A percentile compares a stretch with the other conserved stretches of the same genome.
Conservation (phyloP, 2,329 filamentous ascomycete genomes). For the Phaeosphaeriaceae sp. region DNA sequence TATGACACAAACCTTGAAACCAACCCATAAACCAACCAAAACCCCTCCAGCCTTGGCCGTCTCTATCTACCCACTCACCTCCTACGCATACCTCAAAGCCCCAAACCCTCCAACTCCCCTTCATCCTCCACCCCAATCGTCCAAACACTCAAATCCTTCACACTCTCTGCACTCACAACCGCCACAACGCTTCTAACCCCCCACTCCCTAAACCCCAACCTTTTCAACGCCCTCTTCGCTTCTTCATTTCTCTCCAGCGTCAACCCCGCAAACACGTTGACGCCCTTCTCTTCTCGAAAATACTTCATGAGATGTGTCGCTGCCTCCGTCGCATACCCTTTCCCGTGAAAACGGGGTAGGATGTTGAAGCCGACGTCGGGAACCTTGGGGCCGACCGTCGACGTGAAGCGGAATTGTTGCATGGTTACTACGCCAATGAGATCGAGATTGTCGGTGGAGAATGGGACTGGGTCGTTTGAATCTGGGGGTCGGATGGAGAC, state of each 20-base stretch:
- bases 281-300: constrained; percentile 8
- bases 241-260: constrained; percentile 18
- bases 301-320: constrained; percentile 6
- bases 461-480: not conserved
- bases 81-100: constrained; percentile 4
- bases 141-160: constrained; percentile 12
- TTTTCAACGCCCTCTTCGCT: constrained; percentile 17
- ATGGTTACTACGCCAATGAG: constrained; percentile 26
- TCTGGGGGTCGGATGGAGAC: constrained; percentile 27
- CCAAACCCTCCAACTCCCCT: constrained; percentile 7
- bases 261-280: constrained; percentile 12
- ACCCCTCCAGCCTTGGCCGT: no score
- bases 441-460: not conserved
- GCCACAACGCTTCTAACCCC: constrained; percentile 12
- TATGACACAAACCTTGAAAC: no score
- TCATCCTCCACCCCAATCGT: constrained; percentile 12
- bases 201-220: constrained; percentile 21
- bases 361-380: constrained; percentile 29
- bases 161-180: constrained; percentile 8
- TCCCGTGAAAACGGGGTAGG: constrained; percentile 15
- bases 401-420: constrained; percentile 22
- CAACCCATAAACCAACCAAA: no score
- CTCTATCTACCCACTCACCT: not conserved
- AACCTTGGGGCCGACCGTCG: constrained; percentile 7
- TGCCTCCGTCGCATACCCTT: constrained; percentile 26